Conservation (phyloP, 2,329 filamentous ascomycete genomes). For the Calonectria hongkongensis region DNA sequence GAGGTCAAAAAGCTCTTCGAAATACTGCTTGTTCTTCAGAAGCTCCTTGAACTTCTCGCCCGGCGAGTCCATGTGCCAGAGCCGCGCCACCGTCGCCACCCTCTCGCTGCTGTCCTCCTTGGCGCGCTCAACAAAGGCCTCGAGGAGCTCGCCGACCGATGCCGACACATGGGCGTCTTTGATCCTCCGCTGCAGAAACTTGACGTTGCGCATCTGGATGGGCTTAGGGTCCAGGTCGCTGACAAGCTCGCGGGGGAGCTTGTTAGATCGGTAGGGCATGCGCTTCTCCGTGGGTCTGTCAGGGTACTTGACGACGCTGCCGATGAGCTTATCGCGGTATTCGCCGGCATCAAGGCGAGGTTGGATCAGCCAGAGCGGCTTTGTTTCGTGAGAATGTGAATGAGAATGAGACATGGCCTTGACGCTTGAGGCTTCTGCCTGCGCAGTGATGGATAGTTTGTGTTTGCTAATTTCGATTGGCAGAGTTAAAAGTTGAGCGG, state of each 20-base stretch:
- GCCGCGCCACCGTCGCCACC: conserved; percentile 31
- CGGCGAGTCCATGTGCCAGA: conserved; percentile 40
- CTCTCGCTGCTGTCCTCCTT: conserved; percentile 34
- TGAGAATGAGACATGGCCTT: conserved; percentile 33
- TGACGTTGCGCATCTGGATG: conserved; percentile 37
- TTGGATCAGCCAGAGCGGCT: conserved; percentile 40
- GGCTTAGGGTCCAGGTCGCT: conserved; percentile 37
- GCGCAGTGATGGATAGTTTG: background rate
- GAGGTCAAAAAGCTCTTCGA: conserved; percentile 37
- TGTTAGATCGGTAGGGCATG: conserved; percentile 37
- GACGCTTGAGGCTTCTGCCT: conserved; percentile 2
- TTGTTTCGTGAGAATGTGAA: conserved; percentile 25
- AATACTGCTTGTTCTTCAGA: conserved; percentile 41
- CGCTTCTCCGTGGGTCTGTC: conserved; percentile 35
- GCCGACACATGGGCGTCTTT: conserved; percentile 37
- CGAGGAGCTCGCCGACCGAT: conserved; percentile 31
- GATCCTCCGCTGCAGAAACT: conserved; percentile 40
- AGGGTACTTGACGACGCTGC: conserved; percentile 39
- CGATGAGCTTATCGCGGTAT: conserved; percentile 38
- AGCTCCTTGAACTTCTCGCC: conserved; percentile 37
- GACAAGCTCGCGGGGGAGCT: conserved; percentile 35
- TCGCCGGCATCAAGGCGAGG: conserved; percentile 34
- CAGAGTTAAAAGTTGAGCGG: background rate
- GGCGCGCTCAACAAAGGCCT: conserved; percentile 34
- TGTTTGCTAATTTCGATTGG: background rate